A percentile compares a stretch with the other conserved stretches of the same genome.
These are phyloP conservation scores for Sporobolomyces roseus DNA, from an alignment of 768 basidiomycete genomes.

Conservation along the genomic window DNA sequence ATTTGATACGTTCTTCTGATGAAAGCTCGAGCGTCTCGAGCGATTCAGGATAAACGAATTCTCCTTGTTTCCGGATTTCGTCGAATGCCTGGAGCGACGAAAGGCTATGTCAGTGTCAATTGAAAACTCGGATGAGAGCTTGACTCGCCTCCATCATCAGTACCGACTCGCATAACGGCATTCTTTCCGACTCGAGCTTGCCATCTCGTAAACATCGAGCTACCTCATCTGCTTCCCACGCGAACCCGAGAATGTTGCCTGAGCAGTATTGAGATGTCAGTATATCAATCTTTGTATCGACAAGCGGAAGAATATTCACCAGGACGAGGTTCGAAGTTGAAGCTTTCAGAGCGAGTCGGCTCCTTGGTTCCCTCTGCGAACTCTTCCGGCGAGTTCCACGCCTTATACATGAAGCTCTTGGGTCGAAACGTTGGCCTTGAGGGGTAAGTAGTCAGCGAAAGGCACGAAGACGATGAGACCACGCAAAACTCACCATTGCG, in stretches of 20 bases:
- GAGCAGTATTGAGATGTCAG: not conserved
- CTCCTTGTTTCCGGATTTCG: constrained; percentile 35
- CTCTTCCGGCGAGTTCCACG: constrained; percentile 16
- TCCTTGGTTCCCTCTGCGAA: constrained; percentile 14
- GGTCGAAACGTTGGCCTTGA: constrained; percentile 34
- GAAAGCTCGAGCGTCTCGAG: constrained; percentile 32
- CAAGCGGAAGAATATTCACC: constrained; percentile 4
- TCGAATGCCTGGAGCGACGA: constrained; percentile 29
- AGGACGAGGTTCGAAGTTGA: constrained; percentile 23
- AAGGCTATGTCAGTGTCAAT: too few species aligned
- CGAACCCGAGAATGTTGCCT: constrained; percentile 37
- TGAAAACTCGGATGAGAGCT: too few species aligned
- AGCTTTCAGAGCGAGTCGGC: constrained; percentile 35
- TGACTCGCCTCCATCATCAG: constrained; percentile 41
- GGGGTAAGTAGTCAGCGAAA: too few species aligned
- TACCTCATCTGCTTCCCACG: constrained; percentile 44
- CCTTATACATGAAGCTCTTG: not conserved
- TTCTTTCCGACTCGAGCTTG: constrained; percentile 35
- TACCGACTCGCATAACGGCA: constrained; percentile 39
- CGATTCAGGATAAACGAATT: constrained; percentile 30
- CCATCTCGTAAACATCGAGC: constrained; percentile 41
- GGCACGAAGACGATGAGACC: too few species aligned
- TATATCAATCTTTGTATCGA: too few species aligned
- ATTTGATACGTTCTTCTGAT: too few species aligned
- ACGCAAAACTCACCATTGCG: constrained; percentile 21